phyloP scores from a whole-genome alignment of 495 filamentous ascomycete genomes.

The Trichocladium antarcticum region DNA sequence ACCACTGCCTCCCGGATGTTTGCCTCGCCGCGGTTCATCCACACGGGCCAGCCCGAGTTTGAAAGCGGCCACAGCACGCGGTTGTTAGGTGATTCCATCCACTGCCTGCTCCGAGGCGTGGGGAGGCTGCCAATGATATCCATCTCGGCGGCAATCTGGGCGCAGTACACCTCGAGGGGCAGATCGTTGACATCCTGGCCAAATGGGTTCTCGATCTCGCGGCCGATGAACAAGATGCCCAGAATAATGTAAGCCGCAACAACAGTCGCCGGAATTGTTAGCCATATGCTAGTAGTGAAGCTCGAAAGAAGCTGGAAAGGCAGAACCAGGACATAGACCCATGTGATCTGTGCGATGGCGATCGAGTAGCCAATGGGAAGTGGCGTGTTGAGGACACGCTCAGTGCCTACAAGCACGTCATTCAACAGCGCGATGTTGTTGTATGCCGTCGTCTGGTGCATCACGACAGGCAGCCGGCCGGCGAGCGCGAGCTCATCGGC shows the following conservation, averaged over 20 bases:
- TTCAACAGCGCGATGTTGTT: constrained; percentile 50
- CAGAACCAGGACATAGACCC: constrained; percentile 72
- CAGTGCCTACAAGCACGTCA: constrained; percentile 61
- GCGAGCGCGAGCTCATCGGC: constrained; percentile 45
- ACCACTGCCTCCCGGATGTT: constrained; percentile 31
- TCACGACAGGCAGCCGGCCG: constrained; percentile 42
- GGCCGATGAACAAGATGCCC: constrained; percentile 74
- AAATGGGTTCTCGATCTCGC: constrained; percentile 85
- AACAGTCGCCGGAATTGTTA: constrained; percentile 77
- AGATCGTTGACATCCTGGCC: constrained; percentile 81
- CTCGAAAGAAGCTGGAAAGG: constrained; percentile 66
- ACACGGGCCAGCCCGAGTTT: constrained; percentile 44
- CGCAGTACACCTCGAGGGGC: constrained; percentile 65
- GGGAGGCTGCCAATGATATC: constrained; percentile 56
- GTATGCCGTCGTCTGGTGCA: constrained; percentile 41
- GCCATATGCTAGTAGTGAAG: constrained; percentile 44
- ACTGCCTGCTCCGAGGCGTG: constrained; percentile 46
- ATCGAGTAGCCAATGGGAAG: constrained; percentile 78
- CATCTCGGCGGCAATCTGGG: constrained; percentile 58
- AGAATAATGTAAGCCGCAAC: constrained; percentile 78
- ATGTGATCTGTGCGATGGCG: constrained; percentile 75
- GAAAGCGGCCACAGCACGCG: constrained; percentile 59
- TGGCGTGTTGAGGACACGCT: constrained; percentile 76
- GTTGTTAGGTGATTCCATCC: constrained; percentile 48
- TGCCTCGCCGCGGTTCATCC: constrained; percentile 47